Percentiles rank a stretch among this genome's conserved stretches.
phyloP scores from a whole-genome alignment of 352 stramenopile genomes.

The Phytophthora vignae region DNA sequence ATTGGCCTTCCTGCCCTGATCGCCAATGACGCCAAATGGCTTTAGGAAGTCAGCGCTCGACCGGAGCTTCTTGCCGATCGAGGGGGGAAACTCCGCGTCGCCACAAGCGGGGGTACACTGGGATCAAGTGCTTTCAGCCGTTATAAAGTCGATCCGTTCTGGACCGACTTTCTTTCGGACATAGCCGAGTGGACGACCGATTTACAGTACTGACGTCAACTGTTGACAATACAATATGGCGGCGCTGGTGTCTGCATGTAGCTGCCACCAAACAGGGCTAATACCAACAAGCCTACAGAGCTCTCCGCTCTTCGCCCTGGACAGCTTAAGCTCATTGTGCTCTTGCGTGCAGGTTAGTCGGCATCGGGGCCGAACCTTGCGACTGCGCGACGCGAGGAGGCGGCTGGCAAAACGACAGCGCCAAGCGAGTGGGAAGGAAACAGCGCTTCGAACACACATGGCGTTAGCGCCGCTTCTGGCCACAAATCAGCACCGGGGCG shows the following conservation, averaged over 20 bases:
- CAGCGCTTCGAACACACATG: slow-evolving; percentile 24
- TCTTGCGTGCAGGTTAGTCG: too few species aligned
- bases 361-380: background rate
- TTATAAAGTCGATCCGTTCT: slow-evolving; percentile 6
- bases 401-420: slow-evolving; percentile 5
- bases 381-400: slow-evolving; percentile 2
- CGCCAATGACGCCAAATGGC: slow-evolving; percentile 24
- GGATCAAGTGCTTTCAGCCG: slow-evolving; percentile 16
- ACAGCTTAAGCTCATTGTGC: too few species aligned
- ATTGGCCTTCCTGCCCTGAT: slow-evolving; percentile 13
- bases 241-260: background rate
- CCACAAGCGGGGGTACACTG: slow-evolving; percentile 8
- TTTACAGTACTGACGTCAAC: background rate
- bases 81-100: background rate
- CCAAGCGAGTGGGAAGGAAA: slow-evolving; percentile 1
- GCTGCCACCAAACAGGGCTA: background rate
- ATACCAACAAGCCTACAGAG: too few species aligned
- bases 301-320: too few species aligned
- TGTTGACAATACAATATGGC: background rate
- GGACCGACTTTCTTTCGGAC: background rate
- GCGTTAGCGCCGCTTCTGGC: slow-evolving; percentile 8
- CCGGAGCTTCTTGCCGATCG: slow-evolving; percentile 9
- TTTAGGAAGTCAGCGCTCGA: slow-evolving; percentile 27
- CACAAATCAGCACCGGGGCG: slow-evolving; percentile 7
- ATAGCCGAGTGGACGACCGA: background rate